Evolutionary conservation across 2,329 filamentous ascomycete genomes (phyloP).

Genomic region (Ophiostoma piceae): DNA sequence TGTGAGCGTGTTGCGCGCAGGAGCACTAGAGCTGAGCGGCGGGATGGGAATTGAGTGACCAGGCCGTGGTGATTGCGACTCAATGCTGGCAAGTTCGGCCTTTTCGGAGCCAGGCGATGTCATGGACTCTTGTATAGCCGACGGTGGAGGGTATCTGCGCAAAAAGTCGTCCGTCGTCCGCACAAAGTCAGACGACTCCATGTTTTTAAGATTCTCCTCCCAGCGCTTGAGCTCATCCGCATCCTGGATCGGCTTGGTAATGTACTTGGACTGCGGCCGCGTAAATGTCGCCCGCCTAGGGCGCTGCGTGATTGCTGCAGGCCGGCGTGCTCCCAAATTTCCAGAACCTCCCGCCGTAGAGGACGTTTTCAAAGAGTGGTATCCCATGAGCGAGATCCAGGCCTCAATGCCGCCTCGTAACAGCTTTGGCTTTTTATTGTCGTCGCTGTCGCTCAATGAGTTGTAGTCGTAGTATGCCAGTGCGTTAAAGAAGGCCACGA

Average conservation of each 20-base stretch:
- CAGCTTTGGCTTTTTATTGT: slow-evolving; percentile 61
- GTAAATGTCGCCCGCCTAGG: slow-evolving; percentile 29
- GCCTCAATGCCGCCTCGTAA: slow-evolving; percentile 77
- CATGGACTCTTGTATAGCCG: slow-evolving; percentile 58
- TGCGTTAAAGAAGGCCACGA: slow-evolving; percentile 71
- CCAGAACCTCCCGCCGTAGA: slow-evolving; percentile 25
- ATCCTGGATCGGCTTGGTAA: slow-evolving; percentile 62
- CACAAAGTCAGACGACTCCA: slow-evolving; percentile 50
- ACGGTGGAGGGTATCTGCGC: slow-evolving; percentile 69
- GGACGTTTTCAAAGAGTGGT: slow-evolving; percentile 52
- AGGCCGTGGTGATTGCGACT: not conserved
- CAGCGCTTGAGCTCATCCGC: slow-evolving; percentile 74
- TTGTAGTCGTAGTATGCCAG: slow-evolving; percentile 73
- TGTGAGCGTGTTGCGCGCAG: not conserved
- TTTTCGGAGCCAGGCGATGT: slow-evolving; percentile 34
- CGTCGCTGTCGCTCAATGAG: slow-evolving; percentile 19
- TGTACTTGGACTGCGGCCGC: slow-evolving; percentile 42
- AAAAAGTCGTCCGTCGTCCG: slow-evolving; percentile 79
- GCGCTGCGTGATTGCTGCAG: slow-evolving; percentile 21
- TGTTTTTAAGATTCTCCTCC: slow-evolving; percentile 65
- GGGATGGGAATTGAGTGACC: not conserved
- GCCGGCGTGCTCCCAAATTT: not conserved
- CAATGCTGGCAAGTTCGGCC: slow-evolving; percentile 2
- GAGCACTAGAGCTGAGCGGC: not conserved
- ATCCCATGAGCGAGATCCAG: slow-evolving; percentile 79